Base-by-base conservation (phyloP, 2,329 filamentous ascomycete genomes). In the Fusarium udum region DNA sequence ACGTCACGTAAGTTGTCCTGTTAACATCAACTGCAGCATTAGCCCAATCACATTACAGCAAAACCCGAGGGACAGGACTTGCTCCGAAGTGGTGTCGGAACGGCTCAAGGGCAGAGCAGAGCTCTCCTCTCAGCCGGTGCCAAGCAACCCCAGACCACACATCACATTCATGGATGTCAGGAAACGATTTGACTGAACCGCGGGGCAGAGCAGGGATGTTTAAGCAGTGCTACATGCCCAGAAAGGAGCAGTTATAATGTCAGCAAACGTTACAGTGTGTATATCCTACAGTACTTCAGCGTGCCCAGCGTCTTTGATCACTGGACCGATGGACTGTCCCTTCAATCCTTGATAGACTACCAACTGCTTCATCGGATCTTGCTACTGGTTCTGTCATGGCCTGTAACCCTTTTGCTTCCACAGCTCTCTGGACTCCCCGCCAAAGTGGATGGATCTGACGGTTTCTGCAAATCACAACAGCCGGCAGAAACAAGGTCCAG, bases 391-490 rank as follows among this genome's bases (percentile, higher is more conserved):
- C 63, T 42, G 64, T 73, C 63, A 62, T 61, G 63, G 64, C 51
- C 67, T 53, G 64, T 51, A 66, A 59, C 65, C 60, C 49, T 67
- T 28, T 32, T 66, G 72, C 53, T 72, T 73, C 61, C 43, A 75
- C 59, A 56, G 26, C 71, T 36, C 69, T 65, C 69, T 67, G 37
- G 24, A 28, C 56, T 55, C 64, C 66, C 65, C 64, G 67, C 69
- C 55, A 68, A 69, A 70, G 72, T 75, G 75, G 75, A 76, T 75
- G 64, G 65, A 69, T 69, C 51, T 69, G 65, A 49, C 28, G 36
- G 56, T 26, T 36, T 76, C 73, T 65, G 68, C 75, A 72, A 77
- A 77, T 77, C 75, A 77, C 65, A 74, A 49, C 51, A 67, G 64
- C 62, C 70, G 63, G 48, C 37, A 75, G 64, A 62, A 64, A 64